These are phyloP conservation scores for Hymenotorrendiella dingleyae DNA, from an alignment of 2,329 filamentous ascomycete genomes.

Conservation along the genomic window DNA sequence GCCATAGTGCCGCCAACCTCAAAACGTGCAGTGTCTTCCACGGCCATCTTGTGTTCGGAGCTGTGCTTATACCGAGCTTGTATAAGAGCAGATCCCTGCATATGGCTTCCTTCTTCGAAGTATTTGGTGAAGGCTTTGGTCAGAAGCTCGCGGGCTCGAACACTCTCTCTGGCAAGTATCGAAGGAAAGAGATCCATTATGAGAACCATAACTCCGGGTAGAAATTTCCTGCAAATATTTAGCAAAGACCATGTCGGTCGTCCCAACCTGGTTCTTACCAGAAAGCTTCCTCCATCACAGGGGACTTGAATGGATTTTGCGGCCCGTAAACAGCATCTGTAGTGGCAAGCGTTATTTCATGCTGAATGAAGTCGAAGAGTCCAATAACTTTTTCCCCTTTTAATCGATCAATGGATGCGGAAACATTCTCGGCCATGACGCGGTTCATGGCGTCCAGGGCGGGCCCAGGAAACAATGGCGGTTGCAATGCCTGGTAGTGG, in stretches of 20 bases:
- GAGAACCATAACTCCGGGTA: constrained; percentile 2
- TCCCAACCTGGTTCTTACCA: constrained; percentile 25
- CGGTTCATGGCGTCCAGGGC: constrained; percentile 34
- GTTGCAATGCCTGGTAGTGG: constrained; percentile 31
- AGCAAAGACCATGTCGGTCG: not conserved
- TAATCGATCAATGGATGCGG: constrained; percentile 7
- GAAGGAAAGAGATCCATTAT: constrained; percentile 7
- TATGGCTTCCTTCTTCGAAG: constrained; percentile 33
- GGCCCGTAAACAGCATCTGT: constrained; percentile 38
- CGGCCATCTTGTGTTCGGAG: constrained; percentile 27
- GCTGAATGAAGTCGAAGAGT: constrained; percentile 22
- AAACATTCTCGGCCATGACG: constrained; percentile 30
- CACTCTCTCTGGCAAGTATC: constrained; percentile 21
- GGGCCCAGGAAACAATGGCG: constrained; percentile 29
- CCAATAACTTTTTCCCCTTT: constrained; percentile 24
- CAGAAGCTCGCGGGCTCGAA: constrained; percentile 32
- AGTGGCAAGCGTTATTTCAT: constrained; percentile 28
- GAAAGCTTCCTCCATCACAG: constrained; percentile 32
- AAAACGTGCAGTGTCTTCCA: constrained; percentile 35
- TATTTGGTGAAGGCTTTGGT: constrained; percentile 35
- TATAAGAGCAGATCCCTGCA: constrained; percentile 34
- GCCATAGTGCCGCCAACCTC: constrained; percentile 38
- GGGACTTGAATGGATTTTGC: constrained; percentile 36
- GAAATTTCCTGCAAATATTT: not conserved
- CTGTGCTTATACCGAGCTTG: constrained; percentile 33